These are phyloP conservation scores for Magnusiomyces suaveolens DNA, from an alignment of 1,139 yeast species.

Conservation along the genomic window DNA sequence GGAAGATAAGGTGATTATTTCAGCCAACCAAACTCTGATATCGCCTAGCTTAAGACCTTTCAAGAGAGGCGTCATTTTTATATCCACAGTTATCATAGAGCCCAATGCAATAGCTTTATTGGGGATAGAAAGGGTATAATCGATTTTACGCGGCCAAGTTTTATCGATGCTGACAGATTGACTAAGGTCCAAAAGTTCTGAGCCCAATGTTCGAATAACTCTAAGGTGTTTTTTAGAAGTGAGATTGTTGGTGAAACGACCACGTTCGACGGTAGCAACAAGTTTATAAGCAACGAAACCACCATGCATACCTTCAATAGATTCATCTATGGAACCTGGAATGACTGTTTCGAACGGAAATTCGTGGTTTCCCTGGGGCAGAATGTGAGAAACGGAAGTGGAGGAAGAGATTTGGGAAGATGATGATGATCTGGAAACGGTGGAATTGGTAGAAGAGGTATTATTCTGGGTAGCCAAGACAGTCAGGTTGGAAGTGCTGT, in stretches of 20 bases:
- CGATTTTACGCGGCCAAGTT: slow-evolving; percentile 92
- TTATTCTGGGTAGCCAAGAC: background rate
- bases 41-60: slow-evolving; percentile 75
- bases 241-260: slow-evolving; percentile 60
- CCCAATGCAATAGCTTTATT: slow-evolving; percentile 88
- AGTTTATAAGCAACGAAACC: slow-evolving; percentile 70
- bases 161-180: slow-evolving; percentile 93
- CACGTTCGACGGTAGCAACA: slow-evolving; percentile 75
- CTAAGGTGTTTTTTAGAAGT: slow-evolving; percentile 65
- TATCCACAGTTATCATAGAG: slow-evolving; percentile 57
- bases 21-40: slow-evolving; percentile 56
- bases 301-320: slow-evolving; percentile 84
- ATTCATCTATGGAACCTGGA: slow-evolving; percentile 80
- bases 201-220: slow-evolving; percentile 77
- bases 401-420: background rate
- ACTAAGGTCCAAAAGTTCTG: slow-evolving; percentile 78
- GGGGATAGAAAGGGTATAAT: slow-evolving; percentile 79
- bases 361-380: slow-evolving; percentile 75
- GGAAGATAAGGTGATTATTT: slow-evolving; percentile 56
- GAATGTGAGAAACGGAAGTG: slow-evolving; percentile 15
- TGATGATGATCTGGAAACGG: background rate
- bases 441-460: background rate
- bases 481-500: background rate
- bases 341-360: slow-evolving; percentile 78
- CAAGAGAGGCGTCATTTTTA: slow-evolving; percentile 65